Evolutionary conservation across 148 eudicot genomes (phyloP), one percentile per base, ranked within the genome.

Genomic region (Mesembryanthemum crystallinum): DNA sequence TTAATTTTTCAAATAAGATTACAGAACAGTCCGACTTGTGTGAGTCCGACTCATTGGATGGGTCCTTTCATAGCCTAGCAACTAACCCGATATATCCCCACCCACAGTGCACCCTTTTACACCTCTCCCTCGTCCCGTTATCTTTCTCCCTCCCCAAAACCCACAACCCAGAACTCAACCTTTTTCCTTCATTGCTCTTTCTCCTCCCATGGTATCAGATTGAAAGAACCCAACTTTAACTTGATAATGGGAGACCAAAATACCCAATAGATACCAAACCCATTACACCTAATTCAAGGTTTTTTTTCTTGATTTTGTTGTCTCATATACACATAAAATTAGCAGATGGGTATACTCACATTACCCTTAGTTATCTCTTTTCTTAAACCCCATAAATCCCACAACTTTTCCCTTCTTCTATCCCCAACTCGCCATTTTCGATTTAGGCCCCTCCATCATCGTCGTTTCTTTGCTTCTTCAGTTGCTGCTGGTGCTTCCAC

Each of bases 341-440:
- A 57, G 43, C 32, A 67, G 43, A 92, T 94, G 98, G 98, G 92
- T 14, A 81, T 85, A 28, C 92, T 92, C 18, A 73, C 90, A 64
- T 79, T 92, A 20, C 97, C 97, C 33, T 30, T 92, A 8, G 78
- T 90, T 7, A 85, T 91, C 7, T 86, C 96, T 52, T 83, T 90
- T 35, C 85, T 95, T 76, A 89, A 85, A 86, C 90, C 92, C 83
- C 93, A 84, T 65, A 90, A 79, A 59, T 81, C 84, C 71, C 90
- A 79, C 13, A 67, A 20, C 11, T 21, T 85, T 29, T 78, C 86
- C 20, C 67, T 88, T 67, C 27, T 86, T 68, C 64, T 88, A 61
- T 37, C 78, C 65, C 76, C 80, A 33, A 77, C 64, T 28, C 85
- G 70, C 37, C 70, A 77, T 29, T 76, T 70, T 57, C 52, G 60